Percentiles rank a stretch among this genome's conserved stretches.
These are phyloP conservation scores for Kwoniella shandongensis DNA, from an alignment of 768 basidiomycete genomes.

Conservation along the genomic window DNA sequence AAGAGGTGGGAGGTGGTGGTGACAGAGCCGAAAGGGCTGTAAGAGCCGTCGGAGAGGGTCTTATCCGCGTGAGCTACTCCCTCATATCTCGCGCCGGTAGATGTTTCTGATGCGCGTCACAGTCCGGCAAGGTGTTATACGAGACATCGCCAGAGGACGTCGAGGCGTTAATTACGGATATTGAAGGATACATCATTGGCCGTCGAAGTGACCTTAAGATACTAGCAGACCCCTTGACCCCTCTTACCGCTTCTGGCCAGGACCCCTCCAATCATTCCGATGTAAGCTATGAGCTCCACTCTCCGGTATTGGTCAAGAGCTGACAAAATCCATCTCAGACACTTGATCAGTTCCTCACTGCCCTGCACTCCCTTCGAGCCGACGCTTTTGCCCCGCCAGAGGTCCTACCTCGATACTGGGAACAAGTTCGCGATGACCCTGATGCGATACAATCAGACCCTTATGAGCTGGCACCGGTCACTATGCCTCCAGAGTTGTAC, in stretches of 20 bases:
- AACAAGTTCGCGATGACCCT: constrained; percentile 8
- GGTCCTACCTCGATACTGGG: constrained; percentile 56
- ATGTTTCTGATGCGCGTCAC: constrained; percentile 9
- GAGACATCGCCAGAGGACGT: constrained; percentile 63
- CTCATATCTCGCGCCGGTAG: background rate
- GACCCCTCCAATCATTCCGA: constrained; percentile 14
- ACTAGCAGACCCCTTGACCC: constrained; percentile 64
- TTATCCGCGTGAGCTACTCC: constrained; percentile 39
- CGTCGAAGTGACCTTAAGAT: constrained; percentile 62
- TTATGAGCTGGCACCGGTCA: constrained; percentile 28
- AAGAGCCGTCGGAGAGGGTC: constrained; percentile 48
- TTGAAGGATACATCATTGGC: constrained; percentile 68
- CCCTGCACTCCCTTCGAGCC: constrained; percentile 64
- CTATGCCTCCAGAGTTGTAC: constrained; percentile 48
- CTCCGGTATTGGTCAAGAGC: no score
- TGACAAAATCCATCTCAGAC: constrained; percentile 58
- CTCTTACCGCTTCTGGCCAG: constrained; percentile 17
- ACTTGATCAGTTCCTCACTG: constrained; percentile 69
- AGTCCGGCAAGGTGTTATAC: constrained; percentile 72
- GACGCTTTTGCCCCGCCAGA: constrained; percentile 61
- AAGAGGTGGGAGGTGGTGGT: constrained; percentile 47
- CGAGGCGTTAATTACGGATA: constrained; percentile 67
- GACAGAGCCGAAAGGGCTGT: constrained; percentile 48
- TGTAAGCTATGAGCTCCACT: constrained; percentile 16
- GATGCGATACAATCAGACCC: constrained; percentile 23